Conservation (phyloP, 306 rosid genomes). For the Cicer bijugum region DNA sequence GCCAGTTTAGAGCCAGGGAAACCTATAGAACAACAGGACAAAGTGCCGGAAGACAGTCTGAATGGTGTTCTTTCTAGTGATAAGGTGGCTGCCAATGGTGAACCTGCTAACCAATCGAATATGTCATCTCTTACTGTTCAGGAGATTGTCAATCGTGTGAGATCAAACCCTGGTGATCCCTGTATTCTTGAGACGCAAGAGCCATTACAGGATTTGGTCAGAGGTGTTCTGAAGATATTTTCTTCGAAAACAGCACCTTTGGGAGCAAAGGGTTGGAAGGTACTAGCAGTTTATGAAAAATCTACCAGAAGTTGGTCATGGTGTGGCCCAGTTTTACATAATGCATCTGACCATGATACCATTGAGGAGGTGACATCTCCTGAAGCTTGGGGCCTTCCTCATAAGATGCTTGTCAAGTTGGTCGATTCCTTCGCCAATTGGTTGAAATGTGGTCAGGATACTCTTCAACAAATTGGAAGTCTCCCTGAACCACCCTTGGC, state of each 20-base stretch:
- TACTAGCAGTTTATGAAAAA: slow-evolving; percentile 74
- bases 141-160: slow-evolving; percentile 84
- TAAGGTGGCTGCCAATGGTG: slow-evolving; percentile 52
- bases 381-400: slow-evolving; percentile 94
- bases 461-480: slow-evolving; percentile 95
- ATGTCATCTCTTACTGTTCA: slow-evolving; percentile 72
- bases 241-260: slow-evolving; percentile 96
- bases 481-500: slow-evolving; percentile 95
- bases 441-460: slow-evolving; percentile 99
- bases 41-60: slow-evolving; percentile 51
- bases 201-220: slow-evolving; percentile 95
- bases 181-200: slow-evolving; percentile 96
- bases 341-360: slow-evolving; percentile 64
- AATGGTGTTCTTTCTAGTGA: slow-evolving; percentile 54
- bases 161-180: slow-evolving; percentile 94
- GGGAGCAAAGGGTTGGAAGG: slow-evolving; percentile 98
- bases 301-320: slow-evolving; percentile 87
- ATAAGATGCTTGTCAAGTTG: slow-evolving; percentile 94
- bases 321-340: slow-evolving; percentile 76
- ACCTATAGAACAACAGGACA: slow-evolving; percentile 56
- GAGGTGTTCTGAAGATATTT: slow-evolving; percentile 95
- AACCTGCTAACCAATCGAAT: slow-evolving; percentile 57
- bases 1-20: slow-evolving; percentile 63
- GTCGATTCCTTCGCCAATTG: slow-evolving; percentile 98
- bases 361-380: slow-evolving; percentile 83